These are phyloP conservation scores for Cyberlindnera maritima DNA, from an alignment of 805 yeast species.

Conservation along the genomic window DNA sequence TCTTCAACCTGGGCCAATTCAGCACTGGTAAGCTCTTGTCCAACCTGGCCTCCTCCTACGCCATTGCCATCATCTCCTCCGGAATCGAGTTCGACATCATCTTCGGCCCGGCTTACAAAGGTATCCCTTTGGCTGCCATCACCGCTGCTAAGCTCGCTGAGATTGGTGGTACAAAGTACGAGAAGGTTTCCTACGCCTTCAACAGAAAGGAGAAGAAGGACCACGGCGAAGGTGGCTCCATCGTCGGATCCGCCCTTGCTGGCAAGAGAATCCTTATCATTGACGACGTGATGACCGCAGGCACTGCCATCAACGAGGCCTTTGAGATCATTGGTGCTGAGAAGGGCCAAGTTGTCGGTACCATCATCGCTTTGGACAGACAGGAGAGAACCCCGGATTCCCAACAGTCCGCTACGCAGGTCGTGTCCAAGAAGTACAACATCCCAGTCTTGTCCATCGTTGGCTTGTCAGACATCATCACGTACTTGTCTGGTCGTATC, in stretches of 20 bases:
- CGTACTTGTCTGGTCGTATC: constrained; percentile 54
- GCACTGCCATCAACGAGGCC: constrained; percentile 96
- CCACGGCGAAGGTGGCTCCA: constrained; percentile 97
- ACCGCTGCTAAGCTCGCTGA: constrained; percentile 92
- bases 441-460: constrained; percentile 88
- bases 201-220: constrained; percentile 96
- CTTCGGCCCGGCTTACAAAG: constrained; percentile 98
- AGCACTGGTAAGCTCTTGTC: constrained; percentile 74
- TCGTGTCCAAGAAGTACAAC: constrained; percentile 64
- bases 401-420: constrained; percentile 74
- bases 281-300: constrained; percentile 98
- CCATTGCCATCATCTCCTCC: constrained; percentile 77
- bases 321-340: constrained; percentile 69
- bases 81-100: constrained; percentile 84
- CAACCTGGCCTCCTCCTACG: constrained; percentile 85
- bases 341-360: constrained; percentile 74
- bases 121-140: constrained; percentile 91
- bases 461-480: constrained; percentile 68
- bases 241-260: constrained; percentile 78
- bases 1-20: constrained; percentile 91
- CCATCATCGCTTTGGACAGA: constrained; percentile 90
- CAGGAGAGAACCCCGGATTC: constrained; percentile 79
- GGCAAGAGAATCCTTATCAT: constrained; percentile 78
- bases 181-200: constrained; percentile 80
- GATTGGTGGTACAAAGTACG: constrained; percentile 76